Percentiles rank a stretch among this genome's conserved stretches.
Conservation (phyloP, 2,329 filamentous ascomycete species). For the Tothia fuscella region DNA sequence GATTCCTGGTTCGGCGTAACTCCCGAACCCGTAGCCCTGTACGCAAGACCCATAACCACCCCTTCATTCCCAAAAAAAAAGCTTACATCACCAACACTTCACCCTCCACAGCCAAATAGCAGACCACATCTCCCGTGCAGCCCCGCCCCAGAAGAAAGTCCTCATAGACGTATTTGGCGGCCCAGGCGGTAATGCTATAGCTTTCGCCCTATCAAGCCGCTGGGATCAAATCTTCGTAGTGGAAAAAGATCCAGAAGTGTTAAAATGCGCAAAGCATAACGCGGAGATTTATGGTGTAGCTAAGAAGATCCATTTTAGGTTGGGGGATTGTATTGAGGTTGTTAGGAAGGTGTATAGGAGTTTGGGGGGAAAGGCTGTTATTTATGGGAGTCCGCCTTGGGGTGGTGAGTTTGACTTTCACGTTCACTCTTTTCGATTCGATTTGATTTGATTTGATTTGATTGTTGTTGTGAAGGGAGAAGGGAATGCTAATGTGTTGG, state of each 20-base stretch:
- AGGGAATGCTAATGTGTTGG: not conserved
- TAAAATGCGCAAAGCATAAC: constrained; percentile 88
- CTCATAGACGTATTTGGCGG: constrained; percentile 86
- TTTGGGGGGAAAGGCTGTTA: constrained; percentile 39
- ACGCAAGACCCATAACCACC: constrained; percentile 23
- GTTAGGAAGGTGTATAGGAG: constrained; percentile 42
- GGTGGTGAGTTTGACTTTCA: no score
- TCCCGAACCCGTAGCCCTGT: constrained; percentile 82
- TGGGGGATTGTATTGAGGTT: constrained; percentile 75
- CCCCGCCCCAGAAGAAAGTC: constrained; percentile 45
- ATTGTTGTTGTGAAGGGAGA: not conserved
- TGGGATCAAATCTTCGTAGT: constrained; percentile 83
- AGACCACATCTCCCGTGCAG: constrained; percentile 49
- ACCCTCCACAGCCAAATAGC: constrained; percentile 53
- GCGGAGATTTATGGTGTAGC: constrained; percentile 71
- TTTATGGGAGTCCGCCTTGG: constrained; percentile 67
- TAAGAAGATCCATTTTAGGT: constrained; percentile 71
- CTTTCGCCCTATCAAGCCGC: constrained; percentile 69
- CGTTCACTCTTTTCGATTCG: constrained; percentile 16
- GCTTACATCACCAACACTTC: not conserved
- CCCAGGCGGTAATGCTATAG: constrained; percentile 86
- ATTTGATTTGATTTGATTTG: no score
- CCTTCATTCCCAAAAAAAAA: not conserved
- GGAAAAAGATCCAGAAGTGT: constrained; percentile 66
- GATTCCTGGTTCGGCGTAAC: constrained; percentile 97